phyloP scores from a whole-genome alignment of 176 grass and related monocot genomes.

The Puya raimondii region DNA sequence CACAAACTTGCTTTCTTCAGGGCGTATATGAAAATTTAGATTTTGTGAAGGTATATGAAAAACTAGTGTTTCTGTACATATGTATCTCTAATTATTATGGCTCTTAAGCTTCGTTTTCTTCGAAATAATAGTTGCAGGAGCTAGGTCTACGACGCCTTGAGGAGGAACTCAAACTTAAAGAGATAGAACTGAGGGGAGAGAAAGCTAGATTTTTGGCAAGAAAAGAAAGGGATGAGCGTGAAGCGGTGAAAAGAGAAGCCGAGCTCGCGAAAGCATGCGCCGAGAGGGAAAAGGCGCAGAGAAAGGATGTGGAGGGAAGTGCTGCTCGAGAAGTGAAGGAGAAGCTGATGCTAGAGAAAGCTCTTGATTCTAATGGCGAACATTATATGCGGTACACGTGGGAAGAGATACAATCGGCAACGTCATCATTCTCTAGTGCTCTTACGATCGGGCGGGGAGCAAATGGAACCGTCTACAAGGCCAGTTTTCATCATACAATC shows the following conservation, averaged over 20 bases:
- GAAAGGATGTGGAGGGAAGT: conserved; percentile 17
- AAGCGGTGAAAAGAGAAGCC: conserved; percentile 26
- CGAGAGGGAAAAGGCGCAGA: conserved; percentile 17
- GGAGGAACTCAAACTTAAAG: conserved; percentile 43
- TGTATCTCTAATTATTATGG: too few species aligned
- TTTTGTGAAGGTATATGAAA: too few species aligned
- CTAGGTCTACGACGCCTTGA: conserved; percentile 30
- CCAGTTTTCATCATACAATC: conserved; percentile 54
- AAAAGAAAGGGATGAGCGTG: conserved; percentile 28
- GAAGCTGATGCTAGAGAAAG: conserved; percentile 2
- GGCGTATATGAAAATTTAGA: too few species aligned
- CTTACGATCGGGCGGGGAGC: conserved; percentile 58
- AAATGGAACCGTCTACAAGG: conserved; percentile 75
- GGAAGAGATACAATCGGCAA: conserved; percentile 78
- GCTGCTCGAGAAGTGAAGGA: neutral
- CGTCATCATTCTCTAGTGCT: conserved; percentile 57
- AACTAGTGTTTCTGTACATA: too few species aligned
- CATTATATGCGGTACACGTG: conserved; percentile 37
- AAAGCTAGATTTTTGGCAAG: conserved; percentile 21
- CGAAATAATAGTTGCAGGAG: conserved; percentile 18
- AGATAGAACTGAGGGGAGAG: conserved; percentile 31
- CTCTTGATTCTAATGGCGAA: conserved; percentile 16
- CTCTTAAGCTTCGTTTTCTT: neutral
- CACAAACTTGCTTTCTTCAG: too few species aligned
- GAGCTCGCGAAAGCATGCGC: conserved; percentile 16